Evolutionary conservation across 2,329 filamentous ascomycete species (phyloP).

Genomic region (Fusarium graminum): DNA sequence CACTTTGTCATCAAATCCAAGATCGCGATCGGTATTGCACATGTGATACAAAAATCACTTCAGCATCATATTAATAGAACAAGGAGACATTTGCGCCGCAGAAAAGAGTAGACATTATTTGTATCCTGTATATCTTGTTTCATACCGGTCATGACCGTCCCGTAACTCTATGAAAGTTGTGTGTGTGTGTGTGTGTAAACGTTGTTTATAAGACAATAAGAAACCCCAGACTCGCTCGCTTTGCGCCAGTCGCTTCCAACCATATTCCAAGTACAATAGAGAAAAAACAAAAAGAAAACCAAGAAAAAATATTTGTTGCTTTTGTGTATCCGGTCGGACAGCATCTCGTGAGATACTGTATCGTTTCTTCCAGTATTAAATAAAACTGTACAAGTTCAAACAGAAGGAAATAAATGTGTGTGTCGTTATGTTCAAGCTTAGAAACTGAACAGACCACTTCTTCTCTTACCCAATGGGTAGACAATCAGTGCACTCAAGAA

Average conservation of each 20-base stretch:
- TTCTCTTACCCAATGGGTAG: conserved; percentile 69
- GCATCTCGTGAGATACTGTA: background rate
- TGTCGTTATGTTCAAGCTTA: conserved; percentile 44
- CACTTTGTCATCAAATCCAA: conserved; percentile 20
- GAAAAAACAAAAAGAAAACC: conserved; percentile 9
- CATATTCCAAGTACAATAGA: conserved; percentile 3
- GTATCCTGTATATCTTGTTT: conserved; percentile 22
- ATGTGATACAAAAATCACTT: conserved; percentile 1
- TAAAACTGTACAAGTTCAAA: background rate
- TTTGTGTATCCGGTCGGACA: conserved; percentile 8
- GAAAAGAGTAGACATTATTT: background rate
- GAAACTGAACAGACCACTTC: conserved; percentile 69
- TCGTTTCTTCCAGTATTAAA: background rate
- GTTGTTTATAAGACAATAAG: conserved; percentile 6
- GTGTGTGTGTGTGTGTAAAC: conserved; percentile 5
- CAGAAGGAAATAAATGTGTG: background rate
- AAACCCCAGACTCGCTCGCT: conserved; percentile 35
- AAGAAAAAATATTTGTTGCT: conserved; percentile 7
- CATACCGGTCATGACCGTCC: conserved; percentile 28
- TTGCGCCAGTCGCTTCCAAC: conserved; percentile 32
- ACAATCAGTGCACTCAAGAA: conserved; percentile 68
- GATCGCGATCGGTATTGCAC: conserved; percentile 15
- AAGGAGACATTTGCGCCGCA: background rate
- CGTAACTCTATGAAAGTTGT: conserved; percentile 25
- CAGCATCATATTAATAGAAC: background rate